A percentile compares a stretch with the other conserved stretches of the same genome.
Conservation (phyloP, 1,284 basidiomycete species). For the Apiotrichum sp. region DNA sequence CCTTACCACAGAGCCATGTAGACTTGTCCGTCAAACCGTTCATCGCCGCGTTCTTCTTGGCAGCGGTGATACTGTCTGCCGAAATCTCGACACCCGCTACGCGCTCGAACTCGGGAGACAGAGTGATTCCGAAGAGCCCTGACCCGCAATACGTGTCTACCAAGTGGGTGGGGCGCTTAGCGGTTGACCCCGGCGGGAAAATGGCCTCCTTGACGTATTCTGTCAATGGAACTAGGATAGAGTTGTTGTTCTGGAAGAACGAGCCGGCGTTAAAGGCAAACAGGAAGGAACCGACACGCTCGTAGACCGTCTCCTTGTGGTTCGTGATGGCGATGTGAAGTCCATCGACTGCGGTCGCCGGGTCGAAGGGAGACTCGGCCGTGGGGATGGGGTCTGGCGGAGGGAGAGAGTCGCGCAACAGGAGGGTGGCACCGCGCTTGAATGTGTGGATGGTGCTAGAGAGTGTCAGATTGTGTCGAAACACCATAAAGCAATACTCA, state of each 20-base stretch:
- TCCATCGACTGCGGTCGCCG: slow-evolving; percentile 2
- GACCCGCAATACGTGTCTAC: slow-evolving; percentile 86
- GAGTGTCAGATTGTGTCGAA: not conserved
- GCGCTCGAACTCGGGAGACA: slow-evolving; percentile 67
- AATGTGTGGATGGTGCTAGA: slow-evolving; percentile 71
- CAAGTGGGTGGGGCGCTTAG: slow-evolving; percentile 61
- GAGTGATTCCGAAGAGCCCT: slow-evolving; percentile 85
- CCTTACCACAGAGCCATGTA: slow-evolving; percentile 53
- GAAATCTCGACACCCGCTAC: slow-evolving; percentile 83
- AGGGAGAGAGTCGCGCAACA: slow-evolving; percentile 78
- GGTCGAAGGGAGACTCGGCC: slow-evolving; percentile 31
- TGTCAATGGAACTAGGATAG: slow-evolving; percentile 76
- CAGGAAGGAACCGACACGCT: slow-evolving; percentile 70
- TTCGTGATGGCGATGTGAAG: slow-evolving; percentile 72
- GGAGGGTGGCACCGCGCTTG: slow-evolving; percentile 82
- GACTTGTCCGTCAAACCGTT: slow-evolving; percentile 54
- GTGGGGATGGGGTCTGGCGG: slow-evolving; percentile 27
- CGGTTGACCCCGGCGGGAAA: slow-evolving; percentile 47
- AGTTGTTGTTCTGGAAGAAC: slow-evolving; percentile 99
- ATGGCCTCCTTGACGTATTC: slow-evolving; percentile 72
- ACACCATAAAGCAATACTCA: no score
- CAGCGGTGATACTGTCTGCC: slow-evolving; percentile 68
- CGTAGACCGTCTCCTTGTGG: slow-evolving; percentile 73
- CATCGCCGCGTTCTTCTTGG: slow-evolving; percentile 70
- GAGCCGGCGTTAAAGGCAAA: slow-evolving; percentile 85